phyloP scores from a whole-genome alignment of 2,329 filamentous ascomycete species.

The Tolypocladium paradoxum region DNA sequence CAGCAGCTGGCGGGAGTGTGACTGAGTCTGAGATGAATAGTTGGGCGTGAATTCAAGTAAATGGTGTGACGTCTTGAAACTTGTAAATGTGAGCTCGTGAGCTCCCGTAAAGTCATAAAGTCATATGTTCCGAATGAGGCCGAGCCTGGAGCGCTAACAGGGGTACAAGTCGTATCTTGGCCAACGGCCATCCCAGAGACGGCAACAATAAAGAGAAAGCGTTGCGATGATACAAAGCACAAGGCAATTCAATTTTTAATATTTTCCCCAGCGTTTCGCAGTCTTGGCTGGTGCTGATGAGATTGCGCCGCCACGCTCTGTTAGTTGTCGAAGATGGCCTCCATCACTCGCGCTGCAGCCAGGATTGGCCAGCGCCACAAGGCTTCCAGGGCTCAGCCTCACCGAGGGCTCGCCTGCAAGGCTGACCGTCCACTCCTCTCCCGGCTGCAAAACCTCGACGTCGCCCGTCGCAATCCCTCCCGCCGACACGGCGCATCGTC shows the following conservation, averaged over 20 bases:
- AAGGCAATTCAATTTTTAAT: no score
- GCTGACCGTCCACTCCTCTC: neutral
- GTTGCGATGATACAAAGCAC: no score
- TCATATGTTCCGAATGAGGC: slow-evolving; percentile 9
- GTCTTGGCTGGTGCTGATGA: no score
- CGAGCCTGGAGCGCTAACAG: no score
- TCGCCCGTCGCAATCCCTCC: neutral
- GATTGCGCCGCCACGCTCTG: no score
- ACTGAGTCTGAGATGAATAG: neutral
- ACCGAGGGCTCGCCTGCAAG: neutral
- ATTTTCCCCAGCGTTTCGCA: no score
- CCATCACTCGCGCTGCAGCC: no score
- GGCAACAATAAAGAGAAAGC: no score
- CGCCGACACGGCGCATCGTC: neutral
- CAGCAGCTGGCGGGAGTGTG: neutral
- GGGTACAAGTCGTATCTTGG: no score
- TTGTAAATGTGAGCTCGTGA: neutral
- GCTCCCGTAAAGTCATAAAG: slow-evolving; percentile 10
- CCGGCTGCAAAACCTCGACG: neutral
- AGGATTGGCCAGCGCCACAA: neutral
- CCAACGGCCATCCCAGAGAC: no score
- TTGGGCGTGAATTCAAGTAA: neutral
- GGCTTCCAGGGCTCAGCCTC: no score
- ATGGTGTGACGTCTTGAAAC: neutral
- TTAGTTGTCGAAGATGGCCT: no score